Conservation (phyloP, 257 asterid species). For the Lantana camara region DNA sequence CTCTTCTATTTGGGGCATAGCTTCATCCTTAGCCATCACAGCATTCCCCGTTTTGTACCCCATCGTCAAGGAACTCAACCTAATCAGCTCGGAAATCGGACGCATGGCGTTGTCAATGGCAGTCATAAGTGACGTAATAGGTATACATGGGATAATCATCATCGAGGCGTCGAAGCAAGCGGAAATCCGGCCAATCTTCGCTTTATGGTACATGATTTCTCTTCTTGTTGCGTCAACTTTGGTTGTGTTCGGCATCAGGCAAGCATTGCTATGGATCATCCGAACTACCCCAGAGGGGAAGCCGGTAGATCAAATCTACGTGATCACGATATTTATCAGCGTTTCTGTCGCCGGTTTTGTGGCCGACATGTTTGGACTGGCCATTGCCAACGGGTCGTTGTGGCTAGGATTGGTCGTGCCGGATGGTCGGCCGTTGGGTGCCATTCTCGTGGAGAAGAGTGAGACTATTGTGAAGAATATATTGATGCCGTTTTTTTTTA, state of each 20-base stretch:
- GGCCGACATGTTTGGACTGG: slow-evolving; percentile 64
- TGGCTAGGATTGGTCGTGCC: slow-evolving; percentile 93
- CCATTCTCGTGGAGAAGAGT: slow-evolving; percentile 70
- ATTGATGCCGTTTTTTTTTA: slow-evolving; percentile 65
- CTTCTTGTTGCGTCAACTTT: slow-evolving; percentile 15
- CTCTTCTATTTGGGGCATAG: slow-evolving; percentile 57
- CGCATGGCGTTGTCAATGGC: slow-evolving; percentile 59
- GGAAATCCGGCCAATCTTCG: slow-evolving; percentile 35
- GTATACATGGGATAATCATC: slow-evolving; percentile 40
- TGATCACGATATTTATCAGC: slow-evolving; percentile 52
- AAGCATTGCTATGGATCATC: slow-evolving; percentile 60
- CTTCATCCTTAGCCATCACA: slow-evolving; percentile 49
- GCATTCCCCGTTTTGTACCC: slow-evolving; percentile 74
- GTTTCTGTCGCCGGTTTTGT: slow-evolving; percentile 61
- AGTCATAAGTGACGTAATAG: slow-evolving; percentile 58
- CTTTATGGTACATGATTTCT: slow-evolving; percentile 48
- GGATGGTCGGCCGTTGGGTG: slow-evolving; percentile 88
- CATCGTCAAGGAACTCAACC: slow-evolving; percentile 64
- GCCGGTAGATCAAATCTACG: slow-evolving; percentile 64
- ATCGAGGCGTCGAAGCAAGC: slow-evolving; percentile 73
- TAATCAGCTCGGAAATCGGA: slow-evolving; percentile 82
- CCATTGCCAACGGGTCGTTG: slow-evolving; percentile 71
- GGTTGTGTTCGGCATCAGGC: slow-evolving; percentile 45
- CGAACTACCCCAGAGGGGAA: slow-evolving; percentile 65
- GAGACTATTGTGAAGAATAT: slow-evolving; percentile 61